These are phyloP conservation scores for Stevia rebaudiana DNA, from an alignment of 140 eudicot species.

Conservation along the genomic window DNA sequence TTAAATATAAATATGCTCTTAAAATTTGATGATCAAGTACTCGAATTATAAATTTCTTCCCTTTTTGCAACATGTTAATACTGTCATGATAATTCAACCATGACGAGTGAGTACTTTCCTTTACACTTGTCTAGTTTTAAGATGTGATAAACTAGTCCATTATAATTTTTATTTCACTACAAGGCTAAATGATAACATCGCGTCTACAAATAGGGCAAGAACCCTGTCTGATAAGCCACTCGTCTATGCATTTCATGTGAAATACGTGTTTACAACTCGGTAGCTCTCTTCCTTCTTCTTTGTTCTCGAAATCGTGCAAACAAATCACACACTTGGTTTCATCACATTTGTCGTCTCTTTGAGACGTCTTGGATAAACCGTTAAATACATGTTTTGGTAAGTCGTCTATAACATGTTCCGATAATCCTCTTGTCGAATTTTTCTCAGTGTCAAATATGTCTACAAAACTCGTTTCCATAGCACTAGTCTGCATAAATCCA, in stretches of 20 bases:
- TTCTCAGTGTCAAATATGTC: constrained; percentile 50
- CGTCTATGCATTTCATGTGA: constrained; percentile 62
- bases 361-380: neutral
- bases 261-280: constrained; percentile 49
- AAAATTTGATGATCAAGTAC: too few species aligned
- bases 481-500: constrained; percentile 33
- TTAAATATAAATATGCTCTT: too few species aligned
- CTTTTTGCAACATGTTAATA: too few species aligned
- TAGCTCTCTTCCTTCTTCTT: constrained; percentile 45
- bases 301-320: constrained; percentile 40
- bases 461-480: constrained; percentile 40
- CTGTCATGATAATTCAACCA: too few species aligned
- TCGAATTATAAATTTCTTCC: too few species aligned
- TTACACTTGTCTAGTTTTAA: too few species aligned
- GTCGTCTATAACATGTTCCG: constrained; percentile 33
- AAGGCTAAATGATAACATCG: constrained; percentile 28
- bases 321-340: constrained; percentile 48
- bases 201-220: constrained; percentile 67
- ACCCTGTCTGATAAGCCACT: constrained; percentile 60
- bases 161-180: neutral
- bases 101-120: too few species aligned
- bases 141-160: too few species aligned
- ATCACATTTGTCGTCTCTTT: neutral
- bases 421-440: constrained; percentile 39
- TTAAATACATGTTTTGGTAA: constrained; percentile 34